Conservation (phyloP, 2,329 filamentous ascomycete species). For the Alternaria burnsii region DNA sequence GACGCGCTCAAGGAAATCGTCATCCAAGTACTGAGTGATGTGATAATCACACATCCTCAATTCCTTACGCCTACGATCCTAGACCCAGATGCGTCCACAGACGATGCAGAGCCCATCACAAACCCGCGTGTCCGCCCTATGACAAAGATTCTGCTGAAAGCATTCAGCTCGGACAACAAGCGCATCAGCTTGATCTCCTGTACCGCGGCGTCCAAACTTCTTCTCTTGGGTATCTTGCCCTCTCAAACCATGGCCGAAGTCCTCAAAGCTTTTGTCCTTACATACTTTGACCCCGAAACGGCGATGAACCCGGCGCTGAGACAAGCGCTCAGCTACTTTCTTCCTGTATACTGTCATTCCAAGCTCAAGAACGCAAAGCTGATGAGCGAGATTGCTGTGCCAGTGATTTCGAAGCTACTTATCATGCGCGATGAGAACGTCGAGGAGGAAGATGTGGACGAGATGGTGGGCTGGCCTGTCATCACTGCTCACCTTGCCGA, state of each 20-base stretch:
- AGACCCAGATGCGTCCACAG: constrained; percentile 50
- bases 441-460: constrained; percentile 73
- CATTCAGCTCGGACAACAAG: constrained; percentile 71
- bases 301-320: constrained; percentile 80
- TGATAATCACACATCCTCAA: constrained; percentile 86
- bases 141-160: constrained; percentile 85
- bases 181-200: constrained; percentile 84
- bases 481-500: constrained; percentile 87
- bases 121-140: constrained; percentile 66
- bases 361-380: constrained; percentile 81
- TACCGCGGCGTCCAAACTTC: constrained; percentile 82
- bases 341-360: constrained; percentile 93
- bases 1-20: constrained; percentile 88
- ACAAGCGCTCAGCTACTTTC: constrained; percentile 90
- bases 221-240: constrained; percentile 78
- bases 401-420: constrained; percentile 75
- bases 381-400: constrained; percentile 77
- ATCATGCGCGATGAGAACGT: constrained; percentile 69
- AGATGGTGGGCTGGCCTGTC: constrained; percentile 77
- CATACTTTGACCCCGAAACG: constrained; percentile 89
- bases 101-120: constrained; percentile 43
- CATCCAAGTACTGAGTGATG: constrained; percentile 90
- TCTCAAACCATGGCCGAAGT: constrained; percentile 65
- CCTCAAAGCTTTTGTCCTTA: constrained; percentile 82
- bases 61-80: constrained; percentile 69